A percentile compares a stretch with the other conserved stretches of the same genome.
Conservation (phyloP, 2,329 filamentous ascomycete genomes). For the Dothideomycetidae sp. region DNA sequence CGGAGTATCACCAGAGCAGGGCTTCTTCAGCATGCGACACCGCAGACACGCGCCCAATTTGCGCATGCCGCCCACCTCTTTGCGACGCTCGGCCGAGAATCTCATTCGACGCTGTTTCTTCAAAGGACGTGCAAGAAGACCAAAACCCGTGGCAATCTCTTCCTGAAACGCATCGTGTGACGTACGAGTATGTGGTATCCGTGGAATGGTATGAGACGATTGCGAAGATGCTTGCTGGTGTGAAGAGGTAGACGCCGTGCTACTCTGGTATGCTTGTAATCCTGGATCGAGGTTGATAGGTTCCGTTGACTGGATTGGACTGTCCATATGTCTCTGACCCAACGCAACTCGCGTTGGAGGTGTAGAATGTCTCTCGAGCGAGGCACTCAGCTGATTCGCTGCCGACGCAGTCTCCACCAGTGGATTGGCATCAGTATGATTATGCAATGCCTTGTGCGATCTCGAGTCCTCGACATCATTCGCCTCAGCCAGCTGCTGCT, state of each 20-base stretch:
- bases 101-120: constrained; percentile 38
- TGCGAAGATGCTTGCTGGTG: constrained; percentile 3
- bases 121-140: constrained; percentile 19
- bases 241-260: not conserved
- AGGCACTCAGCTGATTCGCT: constrained; percentile 10
- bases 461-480: not conserved
- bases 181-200: too few relatives aligned
- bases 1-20: constrained; percentile 46
- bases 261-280: not conserved
- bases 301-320: not conserved
- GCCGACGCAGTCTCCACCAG: constrained; percentile 15
- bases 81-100: constrained; percentile 42
- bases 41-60: constrained; percentile 48
- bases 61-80: constrained; percentile 45
- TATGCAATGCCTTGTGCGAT: not conserved
- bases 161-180: constrained; percentile 1
- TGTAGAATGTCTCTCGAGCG: not conserved
- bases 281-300: not conserved
- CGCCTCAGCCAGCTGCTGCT: constrained; percentile 12
- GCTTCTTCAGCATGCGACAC: constrained; percentile 51
- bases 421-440: not conserved
- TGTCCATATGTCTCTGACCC: not conserved
- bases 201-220: constrained; percentile 9
- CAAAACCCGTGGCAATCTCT: constrained; percentile 7
- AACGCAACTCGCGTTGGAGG: not conserved